Conservation (phyloP, 257 asterid species). For the Buddleja alternifolia region DNA sequence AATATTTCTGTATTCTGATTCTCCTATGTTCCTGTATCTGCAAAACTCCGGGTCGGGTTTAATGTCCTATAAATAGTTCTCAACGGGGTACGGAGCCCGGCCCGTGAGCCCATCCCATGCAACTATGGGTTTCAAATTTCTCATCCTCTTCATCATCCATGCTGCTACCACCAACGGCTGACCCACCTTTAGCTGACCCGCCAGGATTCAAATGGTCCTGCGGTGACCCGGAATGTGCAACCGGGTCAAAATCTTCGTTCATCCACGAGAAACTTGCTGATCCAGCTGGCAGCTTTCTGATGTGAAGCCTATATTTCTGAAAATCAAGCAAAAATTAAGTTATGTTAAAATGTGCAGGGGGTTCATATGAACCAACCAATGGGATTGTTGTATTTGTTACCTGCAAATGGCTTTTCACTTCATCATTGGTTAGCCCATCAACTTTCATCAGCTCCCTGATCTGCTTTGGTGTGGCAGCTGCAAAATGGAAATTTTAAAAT, state of each 20-base stretch:
- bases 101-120: conserved; percentile 35
- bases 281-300: conserved; percentile 39
- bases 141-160: conserved; percentile 45
- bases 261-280: conserved; percentile 24
- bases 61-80: background rate
- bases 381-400: conserved; percentile 22
- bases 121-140: conserved; percentile 40
- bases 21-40: conserved; percentile 33
- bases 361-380: background rate
- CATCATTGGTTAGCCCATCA: conserved; percentile 56
- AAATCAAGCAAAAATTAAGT: background rate
- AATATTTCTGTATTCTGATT: conserved; percentile 4
- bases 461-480: conserved; percentile 57
- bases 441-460: conserved; percentile 53
- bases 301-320: conserved; percentile 71
- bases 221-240: conserved; percentile 41
- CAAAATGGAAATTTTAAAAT: background rate
- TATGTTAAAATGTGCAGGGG: background rate
- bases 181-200: conserved; percentile 33
- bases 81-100: background rate
- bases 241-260: background rate
- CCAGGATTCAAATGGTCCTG: conserved; percentile 49
- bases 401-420: conserved; percentile 64
- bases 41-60: conserved; percentile 35
- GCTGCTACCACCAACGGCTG: conserved; percentile 38